phyloP scores from a whole-genome alignment of 208 protist species.

The Crithidia brevicula region DNA sequence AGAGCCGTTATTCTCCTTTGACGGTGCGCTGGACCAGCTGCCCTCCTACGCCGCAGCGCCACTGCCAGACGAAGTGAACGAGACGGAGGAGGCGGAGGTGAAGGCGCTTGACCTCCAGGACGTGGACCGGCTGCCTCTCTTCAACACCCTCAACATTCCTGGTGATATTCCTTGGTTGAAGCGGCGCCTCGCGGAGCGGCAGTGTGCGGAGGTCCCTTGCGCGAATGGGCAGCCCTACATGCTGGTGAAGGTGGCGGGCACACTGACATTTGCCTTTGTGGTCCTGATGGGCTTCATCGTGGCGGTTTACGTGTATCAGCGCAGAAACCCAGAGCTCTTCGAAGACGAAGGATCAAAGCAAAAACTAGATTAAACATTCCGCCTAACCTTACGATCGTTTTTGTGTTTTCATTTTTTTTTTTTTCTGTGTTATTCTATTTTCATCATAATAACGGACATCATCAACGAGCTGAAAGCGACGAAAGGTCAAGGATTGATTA shows the following conservation, averaged over 20 bases:
- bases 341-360: conserved; percentile 21
- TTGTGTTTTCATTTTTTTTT: too few relatives aligned
- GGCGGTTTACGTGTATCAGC: conserved; percentile 18
- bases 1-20: conserved; percentile 13
- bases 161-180: conserved; percentile 47
- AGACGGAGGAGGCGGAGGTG: conserved; percentile 1
- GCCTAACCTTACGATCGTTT: too few relatives aligned
- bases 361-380: conserved; percentile 36
- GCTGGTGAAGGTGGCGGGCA: conserved; percentile 27
- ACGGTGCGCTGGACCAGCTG: conserved; percentile 21
- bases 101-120: conserved; percentile 21
- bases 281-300: conserved; percentile 11
- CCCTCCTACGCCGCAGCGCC: conserved; percentile 28
- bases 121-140: conserved; percentile 25
- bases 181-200: conserved; percentile 21
- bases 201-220: conserved; percentile 44
- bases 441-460: too few relatives aligned
- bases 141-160: conserved; percentile 39
- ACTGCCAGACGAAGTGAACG: conserved; percentile 1
- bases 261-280: conserved; percentile 25
- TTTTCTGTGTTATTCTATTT: too few relatives aligned
- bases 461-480: too few relatives aligned
- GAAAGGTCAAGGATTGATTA: too few relatives aligned
- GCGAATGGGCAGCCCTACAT: conserved; percentile 32
- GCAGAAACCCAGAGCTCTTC: conserved; percentile 8